Conservation (phyloP, 192 early-diverging fungal species). For the Backusella luteola region DNA sequence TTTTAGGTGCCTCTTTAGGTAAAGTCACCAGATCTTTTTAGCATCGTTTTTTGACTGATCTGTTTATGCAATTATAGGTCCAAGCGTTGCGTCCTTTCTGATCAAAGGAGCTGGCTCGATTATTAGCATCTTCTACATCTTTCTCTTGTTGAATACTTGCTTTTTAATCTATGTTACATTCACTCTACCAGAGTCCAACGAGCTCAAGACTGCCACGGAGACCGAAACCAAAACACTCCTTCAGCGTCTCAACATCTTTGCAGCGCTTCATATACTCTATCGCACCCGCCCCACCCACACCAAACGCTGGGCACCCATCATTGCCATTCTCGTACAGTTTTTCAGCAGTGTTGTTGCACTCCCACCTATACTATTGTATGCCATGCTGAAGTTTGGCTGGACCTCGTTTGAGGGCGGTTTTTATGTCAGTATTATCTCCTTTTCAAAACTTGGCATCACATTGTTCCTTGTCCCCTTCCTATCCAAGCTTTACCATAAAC, state of each 20-base stretch:
- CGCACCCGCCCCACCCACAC: conserved; percentile 8
- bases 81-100: neutral
- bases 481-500: conserved; percentile 27
- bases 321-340: conserved; percentile 19
- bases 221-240: neutral
- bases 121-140: neutral
- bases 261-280: conserved; percentile 25
- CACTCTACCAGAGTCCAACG: conserved; percentile 36
- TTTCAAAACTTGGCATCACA: conserved; percentile 26
- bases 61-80: neutral
- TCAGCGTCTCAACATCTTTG: conserved; percentile 34
- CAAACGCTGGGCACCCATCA: conserved; percentile 12
- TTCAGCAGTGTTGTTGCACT: conserved; percentile 11
- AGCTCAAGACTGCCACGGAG: neutral
- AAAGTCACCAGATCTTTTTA: neutral
- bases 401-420: conserved; percentile 43
- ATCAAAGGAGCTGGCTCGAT: conserved; percentile 2
- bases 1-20: conserved; percentile 12
- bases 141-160: neutral
- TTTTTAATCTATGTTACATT: neutral
- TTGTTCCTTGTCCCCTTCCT: conserved; percentile 35
- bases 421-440: conserved; percentile 21
- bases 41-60: neutral
- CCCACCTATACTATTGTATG: conserved; percentile 38
- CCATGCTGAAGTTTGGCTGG: conserved; percentile 44